These are phyloP conservation scores for Schoenoplectus tabernaemontani DNA, from an alignment of 202 grass and related monocot species.

Conservation along the genomic window DNA sequence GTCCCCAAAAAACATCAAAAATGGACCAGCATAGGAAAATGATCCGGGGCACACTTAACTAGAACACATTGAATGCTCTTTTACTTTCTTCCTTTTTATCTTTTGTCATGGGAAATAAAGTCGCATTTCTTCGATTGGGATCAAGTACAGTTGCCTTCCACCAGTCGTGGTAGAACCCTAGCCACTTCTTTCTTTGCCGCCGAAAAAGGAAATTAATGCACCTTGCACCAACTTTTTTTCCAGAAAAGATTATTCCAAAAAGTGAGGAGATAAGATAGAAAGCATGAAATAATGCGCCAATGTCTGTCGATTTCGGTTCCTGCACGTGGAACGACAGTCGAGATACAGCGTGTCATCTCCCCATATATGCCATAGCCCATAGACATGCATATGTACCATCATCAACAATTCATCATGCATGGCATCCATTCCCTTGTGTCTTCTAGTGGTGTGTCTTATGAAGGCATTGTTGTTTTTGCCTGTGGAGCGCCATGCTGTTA, in stretches of 20 bases:
- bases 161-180: constrained; percentile 3
- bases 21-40: background rate
- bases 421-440: background rate
- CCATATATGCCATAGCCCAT: no score
- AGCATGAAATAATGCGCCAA: constrained; percentile 15
- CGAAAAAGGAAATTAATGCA: constrained; percentile 19
- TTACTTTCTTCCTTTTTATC: background rate
- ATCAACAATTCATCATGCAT: background rate
- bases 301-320: background rate
- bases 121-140: background rate
- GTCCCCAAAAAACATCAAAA: background rate
- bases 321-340: background rate
- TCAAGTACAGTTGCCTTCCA: constrained; percentile 19
- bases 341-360: background rate
- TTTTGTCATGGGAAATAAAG: background rate
- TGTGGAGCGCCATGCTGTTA: no score
- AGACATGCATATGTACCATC: background rate
- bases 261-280: constrained; percentile 22
- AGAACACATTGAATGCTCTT: background rate
- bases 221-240: background rate
- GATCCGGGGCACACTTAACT: background rate
- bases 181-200: background rate
- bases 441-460: background rate
- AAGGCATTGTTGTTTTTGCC: no score
- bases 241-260: constrained; percentile 20